phyloP scores from a whole-genome alignment of 768 basidiomycete species.

The Suillus variegatus region DNA sequence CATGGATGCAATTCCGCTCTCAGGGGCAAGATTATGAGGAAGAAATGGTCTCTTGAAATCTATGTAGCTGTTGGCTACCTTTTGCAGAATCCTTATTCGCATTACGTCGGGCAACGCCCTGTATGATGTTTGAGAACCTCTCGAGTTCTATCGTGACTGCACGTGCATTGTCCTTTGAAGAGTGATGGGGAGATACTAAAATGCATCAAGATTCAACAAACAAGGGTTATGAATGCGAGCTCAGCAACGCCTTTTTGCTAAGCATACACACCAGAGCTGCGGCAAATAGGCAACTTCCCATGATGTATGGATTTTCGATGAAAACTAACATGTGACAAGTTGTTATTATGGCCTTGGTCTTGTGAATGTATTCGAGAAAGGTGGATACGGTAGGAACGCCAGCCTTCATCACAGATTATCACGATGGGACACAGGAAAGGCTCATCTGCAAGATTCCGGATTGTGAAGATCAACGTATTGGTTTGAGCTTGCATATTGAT shows the following conservation, averaged over 20 bases:
- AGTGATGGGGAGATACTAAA: background rate
- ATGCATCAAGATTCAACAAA: background rate
- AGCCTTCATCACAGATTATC: background rate
- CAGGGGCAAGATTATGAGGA: background rate
- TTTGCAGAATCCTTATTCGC: background rate
- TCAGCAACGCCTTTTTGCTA: background rate
- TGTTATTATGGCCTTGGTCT: background rate
- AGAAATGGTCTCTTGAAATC: background rate
- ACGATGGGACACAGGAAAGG: background rate
- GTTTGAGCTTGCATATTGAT: background rate
- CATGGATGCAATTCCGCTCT: constrained; percentile 11
- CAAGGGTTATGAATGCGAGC: background rate
- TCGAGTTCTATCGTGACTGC: background rate
- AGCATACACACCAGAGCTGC: background rate
- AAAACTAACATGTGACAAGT: background rate
- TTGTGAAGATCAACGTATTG: background rate
- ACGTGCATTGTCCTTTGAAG: background rate
- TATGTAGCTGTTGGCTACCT: background rate
- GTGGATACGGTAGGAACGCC: background rate
- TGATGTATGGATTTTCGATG: background rate
- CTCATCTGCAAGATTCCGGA: background rate
- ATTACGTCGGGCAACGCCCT: background rate
- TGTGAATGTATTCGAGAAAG: background rate
- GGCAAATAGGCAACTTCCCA: background rate
- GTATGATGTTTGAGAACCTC: background rate